Evolutionary conservation across 2,329 filamentous ascomycete genomes (phyloP), one percentile per base, ranked within the genome.

Genomic region (Esteya vermicola): DNA sequence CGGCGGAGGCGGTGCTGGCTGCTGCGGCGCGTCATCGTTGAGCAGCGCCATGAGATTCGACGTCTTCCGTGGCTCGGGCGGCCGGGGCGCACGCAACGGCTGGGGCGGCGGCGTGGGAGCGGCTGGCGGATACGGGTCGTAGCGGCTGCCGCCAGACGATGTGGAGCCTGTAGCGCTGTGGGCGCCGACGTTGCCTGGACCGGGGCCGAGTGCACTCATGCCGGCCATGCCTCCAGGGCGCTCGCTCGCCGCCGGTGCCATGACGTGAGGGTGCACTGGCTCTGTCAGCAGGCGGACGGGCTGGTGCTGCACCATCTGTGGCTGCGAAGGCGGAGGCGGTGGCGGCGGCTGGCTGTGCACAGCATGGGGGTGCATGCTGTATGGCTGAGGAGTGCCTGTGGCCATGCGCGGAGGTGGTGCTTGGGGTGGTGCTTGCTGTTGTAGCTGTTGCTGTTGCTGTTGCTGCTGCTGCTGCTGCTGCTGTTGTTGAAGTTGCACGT

Each of bases 11-110:
- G 64, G 64, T 7, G 65, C 58, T n/a, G n/a, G n/a, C n/a, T n/a
- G n/a, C n/a, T n/a, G n/a, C 6, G 64, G 58, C n/a, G 67, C 64
- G 39, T 78, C 75, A 45, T 78, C 72, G 47, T 77, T 77, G 4
- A 80, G 60, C 44, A 80, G 54, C 1, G 72, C 72, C 67, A 78
- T 75, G 45, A 80, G 65, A 46, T 62, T 78, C 13, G 73, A 77
- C 8, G 67, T 75, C 58, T 78, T 78, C n/a, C 68, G 64, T n/a
- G n/a, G n/a, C 47, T 72, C 68, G 3, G 57, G 53, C 3, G 61
- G 62, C 21, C 59, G 55, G 12, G 61, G 53, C 7, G 57, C 48
- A 31, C 67, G 53, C 30, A 63, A 55, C 16, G 26, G 57, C n/a
- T 52, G 51, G 38, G 38, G 39, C 2, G 19, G 37, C 31, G 33